These are phyloP conservation scores for Hypoxylon sp. DNA, from an alignment of 2,329 filamentous ascomycete genomes.

Conservation along the genomic window DNA sequence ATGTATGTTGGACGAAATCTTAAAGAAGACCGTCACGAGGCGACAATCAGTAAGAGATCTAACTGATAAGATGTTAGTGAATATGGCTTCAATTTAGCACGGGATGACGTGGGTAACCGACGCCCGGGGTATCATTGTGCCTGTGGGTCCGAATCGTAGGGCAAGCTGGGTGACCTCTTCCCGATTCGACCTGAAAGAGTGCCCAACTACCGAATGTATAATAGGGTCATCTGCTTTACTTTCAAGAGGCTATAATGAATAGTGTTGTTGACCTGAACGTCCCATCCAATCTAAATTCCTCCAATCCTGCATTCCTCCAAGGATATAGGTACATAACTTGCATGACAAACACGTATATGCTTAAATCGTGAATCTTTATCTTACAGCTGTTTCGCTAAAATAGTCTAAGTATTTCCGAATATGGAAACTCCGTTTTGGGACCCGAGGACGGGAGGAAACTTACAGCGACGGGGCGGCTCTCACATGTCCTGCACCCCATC, in stretches of 20 bases:
- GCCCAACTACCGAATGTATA: conserved; percentile 26
- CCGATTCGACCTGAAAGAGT: conserved; percentile 1
- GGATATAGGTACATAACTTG: conserved; percentile 10
- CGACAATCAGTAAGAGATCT: conserved; percentile 3
- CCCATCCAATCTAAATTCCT: conserved; percentile 25
- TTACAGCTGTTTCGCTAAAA: neutral
- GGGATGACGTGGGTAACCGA: conserved; percentile 35
- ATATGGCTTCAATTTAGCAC: conserved; percentile 38
- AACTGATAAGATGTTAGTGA: conserved; percentile 17
- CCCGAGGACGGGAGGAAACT: conserved; percentile 22
- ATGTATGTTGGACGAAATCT: conserved; percentile 6
- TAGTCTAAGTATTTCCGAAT: conserved; percentile 14
- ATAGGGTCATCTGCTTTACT: conserved; percentile 4
- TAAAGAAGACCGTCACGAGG: conserved; percentile 20
- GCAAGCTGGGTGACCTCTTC: neutral
- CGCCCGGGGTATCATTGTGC: conserved; percentile 34
- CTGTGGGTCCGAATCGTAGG: conserved; percentile 19
- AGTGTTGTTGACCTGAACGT: neutral
- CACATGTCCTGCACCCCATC: conserved; percentile 4
- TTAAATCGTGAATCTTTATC: neutral
- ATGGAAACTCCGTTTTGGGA: conserved; percentile 23
- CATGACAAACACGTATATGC: conserved; percentile 1
- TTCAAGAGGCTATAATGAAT: neutral
- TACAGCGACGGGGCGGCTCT: conserved; percentile 17
- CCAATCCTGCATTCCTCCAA: conserved; percentile 39